These are phyloP conservation scores for Fusarium newnesense DNA, from an alignment of 2,329 filamentous ascomycete species.

Conservation along the genomic window DNA sequence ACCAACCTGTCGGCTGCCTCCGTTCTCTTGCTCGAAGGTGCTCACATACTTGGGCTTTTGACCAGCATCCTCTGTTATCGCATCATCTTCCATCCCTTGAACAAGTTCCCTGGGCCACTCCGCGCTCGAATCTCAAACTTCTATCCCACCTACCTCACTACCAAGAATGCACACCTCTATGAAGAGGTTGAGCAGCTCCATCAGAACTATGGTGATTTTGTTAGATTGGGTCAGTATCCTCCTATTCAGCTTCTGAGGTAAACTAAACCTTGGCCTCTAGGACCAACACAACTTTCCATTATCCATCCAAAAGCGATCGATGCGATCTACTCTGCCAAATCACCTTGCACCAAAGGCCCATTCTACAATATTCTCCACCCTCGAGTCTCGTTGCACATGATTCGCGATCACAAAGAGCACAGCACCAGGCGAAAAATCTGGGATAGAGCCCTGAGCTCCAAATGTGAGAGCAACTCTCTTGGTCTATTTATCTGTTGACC, in stretches of 20 bases:
- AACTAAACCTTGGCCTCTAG: neutral
- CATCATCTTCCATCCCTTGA: slow-evolving; percentile 39
- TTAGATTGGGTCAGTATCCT: slow-evolving; percentile 9
- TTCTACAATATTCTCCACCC: slow-evolving; percentile 24
- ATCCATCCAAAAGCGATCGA: slow-evolving; percentile 4
- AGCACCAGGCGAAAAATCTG: slow-evolving; percentile 10
- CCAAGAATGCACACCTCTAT: slow-evolving; percentile 38
- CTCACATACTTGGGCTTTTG: slow-evolving; percentile 1
- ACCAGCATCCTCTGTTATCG: slow-evolving; percentile 18
- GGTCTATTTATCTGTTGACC: accelerated
- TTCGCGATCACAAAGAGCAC: slow-evolving; percentile 16
- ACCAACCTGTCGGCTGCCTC: neutral
- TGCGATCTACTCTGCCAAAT: slow-evolving; percentile 7
- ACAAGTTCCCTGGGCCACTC: slow-evolving; percentile 45
- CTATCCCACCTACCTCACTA: slow-evolving; percentile 34
- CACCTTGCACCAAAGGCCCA: slow-evolving; percentile 21
- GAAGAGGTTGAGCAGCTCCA: slow-evolving; percentile 40
- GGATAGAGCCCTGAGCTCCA: slow-evolving; percentile 20
- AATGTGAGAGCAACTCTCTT: neutral
- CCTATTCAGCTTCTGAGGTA: too few species aligned
- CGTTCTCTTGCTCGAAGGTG: neutral
- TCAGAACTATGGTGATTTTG: slow-evolving; percentile 16
- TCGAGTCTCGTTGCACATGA: slow-evolving; percentile 1
- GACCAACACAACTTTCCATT: slow-evolving; percentile 20
- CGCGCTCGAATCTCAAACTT: slow-evolving; percentile 41